Conservation (phyloP, 108 stramenopile genomes). For the Cyclotella atomus region DNA sequence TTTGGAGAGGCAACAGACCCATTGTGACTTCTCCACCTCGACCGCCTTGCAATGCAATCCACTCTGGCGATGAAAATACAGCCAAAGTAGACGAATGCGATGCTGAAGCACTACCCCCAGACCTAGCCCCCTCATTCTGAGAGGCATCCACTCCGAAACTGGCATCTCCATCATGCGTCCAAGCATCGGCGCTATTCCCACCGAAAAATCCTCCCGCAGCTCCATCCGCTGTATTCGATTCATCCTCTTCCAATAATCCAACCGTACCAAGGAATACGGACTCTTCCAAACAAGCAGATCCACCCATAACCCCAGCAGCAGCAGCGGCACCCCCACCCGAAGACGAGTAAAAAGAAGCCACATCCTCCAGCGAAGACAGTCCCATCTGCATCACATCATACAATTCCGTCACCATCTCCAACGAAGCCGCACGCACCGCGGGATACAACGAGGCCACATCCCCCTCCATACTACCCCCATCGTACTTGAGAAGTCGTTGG, state of each 20-base stretch:
- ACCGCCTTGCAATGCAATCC: conserved; percentile 66
- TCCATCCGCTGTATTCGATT: conserved; percentile 28
- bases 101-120: conserved; percentile 19
- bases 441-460: conserved; percentile 85
- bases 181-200: conserved; percentile 51
- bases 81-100: conserved; percentile 54
- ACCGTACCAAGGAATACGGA: conserved; percentile 53
- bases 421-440: conserved; percentile 66
- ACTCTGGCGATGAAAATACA: conserved; percentile 77
- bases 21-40: conserved; percentile 20
- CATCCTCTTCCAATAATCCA: conserved; percentile 15
- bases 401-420: conserved; percentile 75
- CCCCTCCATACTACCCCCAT: conserved; percentile 59
- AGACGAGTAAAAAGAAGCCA: conserved; percentile 30
- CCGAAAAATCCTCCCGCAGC: conserved; percentile 46
- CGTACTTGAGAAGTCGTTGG: conserved; percentile 65
- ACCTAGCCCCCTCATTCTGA: conserved; percentile 12
- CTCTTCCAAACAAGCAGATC: conserved; percentile 72
- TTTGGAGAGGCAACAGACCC: conserved; percentile 71
- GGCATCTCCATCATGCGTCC: conserved; percentile 45
- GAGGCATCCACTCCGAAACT: conserved; percentile 20
- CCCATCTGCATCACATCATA: conserved; percentile 77
- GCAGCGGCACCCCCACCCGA: conserved; percentile 34
- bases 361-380: conserved; percentile 46
- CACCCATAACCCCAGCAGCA: conserved; percentile 73